Evolutionary conservation across 176 grass and related monocot genomes (phyloP), one percentile per base, ranked within the genome.

Genomic region (Panicum miliaceum): DNA sequence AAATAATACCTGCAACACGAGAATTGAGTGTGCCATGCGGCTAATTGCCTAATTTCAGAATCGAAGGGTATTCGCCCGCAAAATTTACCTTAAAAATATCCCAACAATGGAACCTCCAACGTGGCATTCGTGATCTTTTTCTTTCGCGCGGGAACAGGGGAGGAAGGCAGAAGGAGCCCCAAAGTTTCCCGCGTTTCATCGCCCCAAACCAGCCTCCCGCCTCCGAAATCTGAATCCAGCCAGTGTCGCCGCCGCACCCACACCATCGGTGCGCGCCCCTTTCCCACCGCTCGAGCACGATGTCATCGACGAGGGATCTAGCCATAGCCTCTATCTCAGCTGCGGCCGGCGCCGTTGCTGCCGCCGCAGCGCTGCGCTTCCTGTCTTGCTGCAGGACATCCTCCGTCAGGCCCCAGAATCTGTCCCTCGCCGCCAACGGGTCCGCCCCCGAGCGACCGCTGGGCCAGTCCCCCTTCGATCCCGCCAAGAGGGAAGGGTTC

Each of bases 401-500:
- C 73, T 50, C 40, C 7, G 42, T 27, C 32, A 78, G 74, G 32
- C 56, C 63, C 26, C 82, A 82, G 80, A 78, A 12, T 38, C 67
- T 46, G 22, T 38, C 62, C 13, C 43, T 76, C 29, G 35, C 70
- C 48, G 73, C 51, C 53, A 92, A 97, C 69, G 83, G 88, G 18
- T 80, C 80, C 73, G 52, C 59, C 69, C 18, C 48, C 26, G 81
- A 78, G 9, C 69, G 35, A 65, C 34, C 81, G 20, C 67, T 38
- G 13, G 63, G 57, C 64, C 91, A 86, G 80, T 89, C 84, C 51
- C 96, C 89, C 48, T 98, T 92, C 78, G 84, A 95, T 50, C 69
- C 91, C 14, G 51, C 89, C 85, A 95, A 95, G 76, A 88, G 96
- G 80, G 83, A 86, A 85, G 77, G 96, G 96, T 95, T 65, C 35